Evolutionary conservation across 345 rosid genomes (phyloP).

Genomic region (rapeseed (Brassica napus)): Da-Ae NC_063451.1:40982501-40983000

Average conservation of each 20-base stretch:
- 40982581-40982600: not conserved
- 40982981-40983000: constrained; percentile 70
- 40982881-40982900: constrained; percentile 36
- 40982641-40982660: constrained; percentile 74
- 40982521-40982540: constrained; percentile 72
- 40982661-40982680: constrained; percentile 93
- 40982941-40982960: constrained; percentile 47
- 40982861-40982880: constrained; percentile 2
- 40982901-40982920: constrained; percentile 57
- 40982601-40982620: constrained; percentile 18
- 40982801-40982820: constrained; percentile 96
- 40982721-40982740: not conserved
- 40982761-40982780: constrained; percentile 7
- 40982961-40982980: constrained; percentile 65
- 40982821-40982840: constrained; percentile 69
- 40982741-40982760: not conserved
- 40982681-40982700: constrained; percentile 87
- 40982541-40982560: constrained; percentile 59
- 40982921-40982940: constrained; percentile 59
- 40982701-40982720: constrained; percentile 65
- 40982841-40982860: constrained; percentile 68
- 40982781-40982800: constrained; percentile 39
- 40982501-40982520: constrained; percentile 60
- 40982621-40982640: constrained; percentile 48
- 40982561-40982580: no score